Base-by-base conservation (phyloP, 2,329 filamentous ascomycete species). In the Colletotrichum truncatum region DNA sequence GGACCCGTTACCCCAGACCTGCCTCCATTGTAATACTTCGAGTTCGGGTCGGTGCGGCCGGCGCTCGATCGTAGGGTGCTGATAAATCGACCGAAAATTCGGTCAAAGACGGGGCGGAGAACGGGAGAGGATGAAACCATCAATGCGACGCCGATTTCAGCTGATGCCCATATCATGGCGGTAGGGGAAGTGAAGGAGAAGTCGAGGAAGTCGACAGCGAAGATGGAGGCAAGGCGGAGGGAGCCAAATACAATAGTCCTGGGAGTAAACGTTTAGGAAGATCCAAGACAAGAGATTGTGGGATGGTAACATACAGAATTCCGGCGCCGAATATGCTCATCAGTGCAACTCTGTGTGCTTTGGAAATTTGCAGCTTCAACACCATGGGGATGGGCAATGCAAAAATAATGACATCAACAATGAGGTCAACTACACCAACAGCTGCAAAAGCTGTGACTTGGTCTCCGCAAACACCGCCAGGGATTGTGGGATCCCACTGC, bases 331-430 rank as follows among this genome's bases (percentile, higher is more conserved):
- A 77, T 30, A 73, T 72, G 48, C 63, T 71, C 28, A 74, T 61
- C 18, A 78, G 62, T 6, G 68, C 68, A 7, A 76, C 23, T 65
- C 74, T 74, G 43, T 76, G 76, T 32, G 70, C 70, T 5, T 68
- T 46, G 6, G 71, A 69, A 32, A 78, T 54, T 26, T 85, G 85
- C 83, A 91, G 87, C 46, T 82, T 81, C 5, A 87, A 86, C 52
- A 91, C 74, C 38, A 90, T 86, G 2, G 87, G 87, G 78, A 91
- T 87, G 0, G 89, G 89, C 8, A 91, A 80, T 53, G 90, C 85
- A 14, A 92, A 80, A 34, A 91, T 86, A 45, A 87, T 84, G 38
- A 91, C 76, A 68, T 92, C 89, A 14, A 89, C 91, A 62, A 90
- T 86, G 69, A 92, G 69, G 59, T 75, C 75, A 41, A 77, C 43